Percentiles rank a stretch among this genome's conserved stretches.
Conservation (phyloP, 2,329 filamentous ascomycete genomes). For the Trichoderma hamatum region DNA sequence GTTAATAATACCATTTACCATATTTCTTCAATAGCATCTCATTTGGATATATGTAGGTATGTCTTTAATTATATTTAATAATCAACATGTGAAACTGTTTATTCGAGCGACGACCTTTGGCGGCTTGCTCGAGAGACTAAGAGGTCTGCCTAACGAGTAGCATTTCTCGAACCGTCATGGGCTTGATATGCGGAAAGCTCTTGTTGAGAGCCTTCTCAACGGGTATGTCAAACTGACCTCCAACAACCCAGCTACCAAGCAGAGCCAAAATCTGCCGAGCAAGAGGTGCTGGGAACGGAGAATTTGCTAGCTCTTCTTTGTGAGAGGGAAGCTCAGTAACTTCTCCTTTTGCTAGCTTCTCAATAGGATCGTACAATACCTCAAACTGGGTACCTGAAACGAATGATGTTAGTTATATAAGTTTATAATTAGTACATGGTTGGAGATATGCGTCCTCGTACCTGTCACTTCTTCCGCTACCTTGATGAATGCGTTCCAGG, state of each 20-base stretch:
- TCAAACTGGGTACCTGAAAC: background rate
- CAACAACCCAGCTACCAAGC: constrained; percentile 5
- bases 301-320: background rate
- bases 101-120: too few species aligned
- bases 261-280: constrained; percentile 1
- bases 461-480: constrained; percentile 41
- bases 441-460: background rate
- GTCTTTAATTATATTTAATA: background rate
- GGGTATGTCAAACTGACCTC: constrained; percentile 8
- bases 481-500: constrained; percentile 47
- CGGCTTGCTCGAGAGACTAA: background rate
- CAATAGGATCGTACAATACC: constrained; percentile 1
- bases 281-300: constrained; percentile 11
- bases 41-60: background rate
- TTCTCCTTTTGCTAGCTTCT: background rate
- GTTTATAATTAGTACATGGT: background rate
- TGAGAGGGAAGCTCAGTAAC: constrained; percentile 4
- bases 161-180: background rate
- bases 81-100: background rate
- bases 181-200: background rate
- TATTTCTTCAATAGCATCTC: background rate
- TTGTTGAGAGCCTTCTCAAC: constrained; percentile 5
- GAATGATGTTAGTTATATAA: background rate
- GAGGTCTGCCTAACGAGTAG: background rate
- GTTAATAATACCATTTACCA: background rate